Percentiles rank a stretch among this genome's conserved stretches.
These are phyloP conservation scores for Malbranchea zuffiana DNA, from an alignment of 2,329 filamentous ascomycete genomes.

Conservation along the genomic window DNA sequence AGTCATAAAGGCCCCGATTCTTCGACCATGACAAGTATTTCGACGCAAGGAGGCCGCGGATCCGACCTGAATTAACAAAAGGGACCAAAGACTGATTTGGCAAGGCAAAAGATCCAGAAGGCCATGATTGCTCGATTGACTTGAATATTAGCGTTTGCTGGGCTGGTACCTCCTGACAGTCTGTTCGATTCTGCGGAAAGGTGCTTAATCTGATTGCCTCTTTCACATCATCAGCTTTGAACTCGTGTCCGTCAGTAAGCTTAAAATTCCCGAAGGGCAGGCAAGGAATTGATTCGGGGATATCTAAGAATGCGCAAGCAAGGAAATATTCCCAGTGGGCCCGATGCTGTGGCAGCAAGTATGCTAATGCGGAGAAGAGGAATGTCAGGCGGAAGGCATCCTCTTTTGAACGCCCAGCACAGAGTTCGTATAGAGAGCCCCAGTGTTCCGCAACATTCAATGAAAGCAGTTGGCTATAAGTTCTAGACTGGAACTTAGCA, in stretches of 20 bases:
- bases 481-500: not conserved
- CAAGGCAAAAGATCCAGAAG: not conserved
- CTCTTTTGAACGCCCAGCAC: not conserved
- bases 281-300: not conserved
- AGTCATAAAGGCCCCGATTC: too few relatives aligned
- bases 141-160: not conserved
- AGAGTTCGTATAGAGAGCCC: slow-evolving; percentile 2
- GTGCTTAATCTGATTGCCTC: not conserved
- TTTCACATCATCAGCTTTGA: not conserved
- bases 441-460: not conserved
- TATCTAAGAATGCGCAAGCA: not conserved
- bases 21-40: not conserved
- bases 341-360: not conserved
- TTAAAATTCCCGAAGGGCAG: not conserved
- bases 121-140: not conserved
- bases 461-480: not conserved
- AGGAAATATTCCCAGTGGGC: not conserved
- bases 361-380: not conserved
- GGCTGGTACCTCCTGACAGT: not conserved
- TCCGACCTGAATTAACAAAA: not conserved
- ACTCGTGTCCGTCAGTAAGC: not conserved
- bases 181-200: too few relatives aligned
- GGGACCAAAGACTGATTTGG: not conserved
- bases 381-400: not conserved
- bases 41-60: not conserved